phyloP scores from a whole-genome alignment of 306 rosid species.

The Ormosia semicastrata region DNA sequence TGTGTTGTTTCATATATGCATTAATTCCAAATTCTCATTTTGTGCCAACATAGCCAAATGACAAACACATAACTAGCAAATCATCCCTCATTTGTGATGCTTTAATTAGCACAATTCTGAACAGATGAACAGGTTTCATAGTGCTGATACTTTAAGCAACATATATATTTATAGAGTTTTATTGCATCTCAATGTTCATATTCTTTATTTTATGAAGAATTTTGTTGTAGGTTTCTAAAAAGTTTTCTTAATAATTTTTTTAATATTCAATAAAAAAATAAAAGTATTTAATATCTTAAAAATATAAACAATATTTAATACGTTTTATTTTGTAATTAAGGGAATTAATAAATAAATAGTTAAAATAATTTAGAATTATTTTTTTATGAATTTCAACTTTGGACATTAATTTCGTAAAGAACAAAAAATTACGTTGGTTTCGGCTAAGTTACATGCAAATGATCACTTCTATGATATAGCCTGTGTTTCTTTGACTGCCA shows the following conservation, averaged over 20 bases:
- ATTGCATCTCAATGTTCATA: too few species aligned
- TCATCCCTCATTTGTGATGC: neutral
- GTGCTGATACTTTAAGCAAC: too few species aligned
- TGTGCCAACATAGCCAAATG: neutral
- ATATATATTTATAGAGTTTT: too few species aligned
- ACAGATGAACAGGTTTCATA: too few species aligned
- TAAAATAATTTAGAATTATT: too few species aligned
- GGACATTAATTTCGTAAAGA: neutral
- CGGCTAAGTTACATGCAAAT: slow-evolving; percentile 4
- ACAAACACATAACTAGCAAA: neutral
- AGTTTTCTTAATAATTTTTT: too few species aligned
- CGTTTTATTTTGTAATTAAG: neutral
- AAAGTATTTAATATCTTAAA: neutral
- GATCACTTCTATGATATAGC: slow-evolving; percentile 31
- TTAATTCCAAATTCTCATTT: neutral
- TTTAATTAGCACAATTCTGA: too few species aligned
- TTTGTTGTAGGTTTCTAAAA: too few species aligned
- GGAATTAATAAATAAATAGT: neutral
- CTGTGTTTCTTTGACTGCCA: slow-evolving; percentile 19
- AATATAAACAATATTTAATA: too few species aligned
- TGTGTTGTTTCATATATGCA: neutral
- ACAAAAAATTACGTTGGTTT: neutral
- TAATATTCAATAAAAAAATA: too few species aligned
- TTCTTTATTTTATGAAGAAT: too few species aligned
- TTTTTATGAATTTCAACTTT: neutral